Evolutionary conservation across 805 yeast genomes (phyloP), one percentile per base, ranked within the genome.

Genomic region (Sugiyamaella smithiae): DNA sequence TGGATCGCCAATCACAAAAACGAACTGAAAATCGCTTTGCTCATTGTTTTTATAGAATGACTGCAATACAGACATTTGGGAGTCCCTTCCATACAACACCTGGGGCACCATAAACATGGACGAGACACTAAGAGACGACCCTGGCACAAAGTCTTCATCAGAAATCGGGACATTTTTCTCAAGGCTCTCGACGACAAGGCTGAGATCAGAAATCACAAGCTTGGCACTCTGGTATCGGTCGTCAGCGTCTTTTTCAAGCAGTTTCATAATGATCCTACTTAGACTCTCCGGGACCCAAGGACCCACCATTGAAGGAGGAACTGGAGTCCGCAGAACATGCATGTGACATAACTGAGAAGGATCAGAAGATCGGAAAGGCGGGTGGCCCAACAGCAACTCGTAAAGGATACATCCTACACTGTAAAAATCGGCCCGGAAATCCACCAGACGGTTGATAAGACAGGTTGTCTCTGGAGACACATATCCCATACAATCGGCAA

Each of bases 381-480:
- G 56, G 11, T 64, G 60, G 1, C 80, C 78, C 12, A 74, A 67
- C 9, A 76, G 48, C n/a, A 74, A 49, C 46, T 76, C 78, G 52
- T 77, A 77, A 16, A 77, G 49, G 5, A 77, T 70, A n/a, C 76
- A 67, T 31, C 82, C 82, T 7, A 75, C 45, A 24, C 76, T 67
- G 58, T 76, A 77, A 41, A 75, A 65, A 57, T 77, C 81, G 0
- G 81, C 67, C 41, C 77, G 63, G 55, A 62, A 70, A 51, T 77
- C 80, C 17, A 73, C 75, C 3, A 67, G 59, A 11, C 67, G 58
- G 25, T 63, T 63, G 12, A 57, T 57, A 23, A 68, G 70, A 1
- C 76, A 73, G 20, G 75, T 68, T 4, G 71, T 67, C 57, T 77
- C 82, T 0, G 82, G 82, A 1, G 80, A 72, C 52, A 75, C 69